A percentile compares a stretch with the other conserved stretches of the same genome.
Evolutionary conservation across 768 basidiomycete genomes (phyloP).

Genomic region (Trametes cingulata): DNA sequence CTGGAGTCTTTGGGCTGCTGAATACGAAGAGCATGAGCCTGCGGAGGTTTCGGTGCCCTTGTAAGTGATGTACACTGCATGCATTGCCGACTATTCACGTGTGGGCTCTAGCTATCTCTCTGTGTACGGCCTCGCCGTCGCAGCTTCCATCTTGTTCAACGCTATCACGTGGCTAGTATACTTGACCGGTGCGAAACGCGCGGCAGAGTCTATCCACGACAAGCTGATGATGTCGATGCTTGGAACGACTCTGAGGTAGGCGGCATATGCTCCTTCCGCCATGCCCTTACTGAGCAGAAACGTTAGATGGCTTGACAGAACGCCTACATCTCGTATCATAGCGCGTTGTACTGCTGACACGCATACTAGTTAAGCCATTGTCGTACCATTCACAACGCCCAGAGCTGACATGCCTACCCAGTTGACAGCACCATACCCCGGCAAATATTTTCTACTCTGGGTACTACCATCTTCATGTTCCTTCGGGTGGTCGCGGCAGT

Average conservation of each 20-base stretch:
- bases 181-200: conserved; percentile 51
- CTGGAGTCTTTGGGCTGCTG: conserved; percentile 47
- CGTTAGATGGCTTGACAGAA: conserved; percentile 49
- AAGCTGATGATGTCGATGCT: conserved; percentile 54
- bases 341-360: conserved; percentile 70
- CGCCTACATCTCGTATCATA: conserved; percentile 60
- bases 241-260: conserved; percentile 59
- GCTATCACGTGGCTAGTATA: conserved; percentile 38
- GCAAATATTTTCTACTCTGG: conserved; percentile 30
- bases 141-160: conserved; percentile 38
- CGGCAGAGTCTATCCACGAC: conserved; percentile 54
- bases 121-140: conserved; percentile 42
- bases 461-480: conserved; percentile 36
- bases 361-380: conserved; percentile 29
- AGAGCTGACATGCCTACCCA: not conserved
- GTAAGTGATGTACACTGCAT: conserved; percentile 28
- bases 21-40: conserved; percentile 38
- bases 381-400: no score
- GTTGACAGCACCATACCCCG: conserved; percentile 39
- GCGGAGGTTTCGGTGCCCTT: conserved; percentile 37
- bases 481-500: conserved; percentile 40
- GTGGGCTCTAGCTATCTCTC: conserved; percentile 46
- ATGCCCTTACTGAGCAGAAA: not conserved
- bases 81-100: not conserved
- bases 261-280: not conserved